Base-by-base conservation (phyloP, 192 early-diverging fungal genomes). In the Umbelopsis sp. region DNA sequence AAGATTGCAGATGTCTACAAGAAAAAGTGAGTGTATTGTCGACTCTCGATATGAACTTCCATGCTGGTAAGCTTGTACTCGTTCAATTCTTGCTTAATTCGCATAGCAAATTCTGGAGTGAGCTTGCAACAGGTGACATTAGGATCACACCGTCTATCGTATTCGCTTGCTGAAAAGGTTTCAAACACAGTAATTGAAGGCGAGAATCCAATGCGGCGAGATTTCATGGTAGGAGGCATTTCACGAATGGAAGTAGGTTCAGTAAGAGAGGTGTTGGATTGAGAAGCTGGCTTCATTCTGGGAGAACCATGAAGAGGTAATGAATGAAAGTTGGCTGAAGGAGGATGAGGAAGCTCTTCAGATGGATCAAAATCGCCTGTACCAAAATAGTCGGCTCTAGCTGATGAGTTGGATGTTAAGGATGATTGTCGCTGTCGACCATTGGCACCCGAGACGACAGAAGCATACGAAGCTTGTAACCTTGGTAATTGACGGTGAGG, bases 1-100 rank as follows among this genome's bases (percentile, higher is more conserved):
- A 21, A 49, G 17, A 49, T 47, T 12, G 47, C 3, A 49, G 16
- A 49, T 49, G 47, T 49, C 47, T 79, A 93, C 45, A 80, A 76
- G 71, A 93, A 91, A 72, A 91, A 91, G 56, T 91, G 91, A 17
- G 92, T 94, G 71, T 90, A 86, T 26, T 81, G 67, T 11, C 83
- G 84, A 65, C 91, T 91, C 21, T 94, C 90, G 65, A 89, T 85
- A 74, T 96, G 96, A 16, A 98, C 92, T 21, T 83, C 77, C 96
- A 99, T 97, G 74, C 98, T 96, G 41, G 84, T 82, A 56, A 91
- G 84, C 82, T 99, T 99, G 84, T 91, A 99, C 65, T 93, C 88
- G 82, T 99, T 99, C 65, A 99, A 80, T 77, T 99, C 97, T 76
- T 94, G 88, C 54, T 96, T 92, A 78, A 99, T 98, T 71, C 82